Evolutionary conservation across 495 filamentous ascomycete genomes (phyloP).

Genomic region (Rhypophila decipiens): DNA sequence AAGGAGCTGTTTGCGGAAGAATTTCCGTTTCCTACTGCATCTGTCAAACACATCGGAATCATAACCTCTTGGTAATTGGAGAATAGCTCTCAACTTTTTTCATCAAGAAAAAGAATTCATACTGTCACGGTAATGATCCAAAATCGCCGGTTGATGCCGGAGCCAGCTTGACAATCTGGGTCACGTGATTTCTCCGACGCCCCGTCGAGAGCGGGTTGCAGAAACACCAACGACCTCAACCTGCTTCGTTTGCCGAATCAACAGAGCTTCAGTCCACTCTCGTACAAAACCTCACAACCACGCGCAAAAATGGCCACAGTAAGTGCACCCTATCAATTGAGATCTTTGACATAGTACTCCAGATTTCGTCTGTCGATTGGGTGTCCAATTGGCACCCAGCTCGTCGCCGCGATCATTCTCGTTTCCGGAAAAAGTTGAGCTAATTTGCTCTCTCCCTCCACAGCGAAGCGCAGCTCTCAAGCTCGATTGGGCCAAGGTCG

Average conservation of each 20-base stretch:
- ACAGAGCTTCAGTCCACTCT: conserved; percentile 41
- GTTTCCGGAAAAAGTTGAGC: conserved; percentile 29
- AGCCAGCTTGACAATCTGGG: background rate
- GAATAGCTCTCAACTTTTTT: too few species aligned
- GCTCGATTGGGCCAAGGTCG: conserved; percentile 95
- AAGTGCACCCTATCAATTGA: conserved; percentile 45
- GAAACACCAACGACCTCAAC: too few species aligned
- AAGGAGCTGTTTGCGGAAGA: too few species aligned
- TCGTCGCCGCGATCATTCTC: background rate
- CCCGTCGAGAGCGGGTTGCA: conserved; percentile 7
- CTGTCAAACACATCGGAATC: too few species aligned
- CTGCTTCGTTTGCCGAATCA: too few species aligned
- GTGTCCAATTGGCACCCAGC: background rate
- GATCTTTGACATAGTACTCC: background rate
- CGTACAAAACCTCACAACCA: conserved; percentile 32
- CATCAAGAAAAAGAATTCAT: too few species aligned
- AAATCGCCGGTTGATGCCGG: too few species aligned
- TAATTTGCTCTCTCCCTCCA: conserved; percentile 39
- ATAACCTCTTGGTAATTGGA: too few species aligned
- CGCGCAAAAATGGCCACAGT: conserved; percentile 83
- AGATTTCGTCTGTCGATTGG: background rate
- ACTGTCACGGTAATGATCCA: too few species aligned
- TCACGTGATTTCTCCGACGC: conserved; percentile 25
- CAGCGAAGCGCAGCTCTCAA: conserved; percentile 98
- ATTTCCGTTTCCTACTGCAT: too few species aligned